phyloP scores from a whole-genome alignment of 129 eudicot genomes.

The Pittosporum tobira region DNA sequence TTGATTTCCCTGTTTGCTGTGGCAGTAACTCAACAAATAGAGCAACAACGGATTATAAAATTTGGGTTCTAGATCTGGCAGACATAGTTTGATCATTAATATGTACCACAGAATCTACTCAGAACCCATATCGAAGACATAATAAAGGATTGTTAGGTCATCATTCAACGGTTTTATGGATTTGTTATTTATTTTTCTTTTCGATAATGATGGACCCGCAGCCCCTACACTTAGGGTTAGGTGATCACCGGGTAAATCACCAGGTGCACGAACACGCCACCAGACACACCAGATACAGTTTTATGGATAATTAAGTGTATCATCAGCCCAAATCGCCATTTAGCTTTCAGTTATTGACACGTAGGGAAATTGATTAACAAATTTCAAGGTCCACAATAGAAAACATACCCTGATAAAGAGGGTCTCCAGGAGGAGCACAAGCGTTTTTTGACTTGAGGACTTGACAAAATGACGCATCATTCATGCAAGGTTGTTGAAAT shows the following conservation, averaged over 20 bases:
- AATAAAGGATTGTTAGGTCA: neutral
- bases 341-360: neutral
- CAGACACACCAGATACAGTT: too few species aligned
- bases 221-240: too few species aligned
- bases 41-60: neutral
- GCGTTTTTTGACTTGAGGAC: slow-evolving; percentile 18
- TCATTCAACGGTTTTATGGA: neutral
- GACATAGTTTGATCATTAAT: too few species aligned
- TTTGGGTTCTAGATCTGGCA: too few species aligned
- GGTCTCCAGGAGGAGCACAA: slow-evolving; percentile 13
- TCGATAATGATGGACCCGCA: too few species aligned
- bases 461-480: slow-evolving; percentile 34
- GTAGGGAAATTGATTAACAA: neutral
- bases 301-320: too few species aligned
- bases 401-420: slow-evolving; percentile 25
- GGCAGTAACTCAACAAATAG: neutral
- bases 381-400: neutral
- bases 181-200: too few species aligned
- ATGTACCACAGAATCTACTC: too few species aligned
- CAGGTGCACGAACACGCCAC: too few species aligned
- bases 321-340: neutral
- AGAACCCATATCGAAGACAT: neutral
- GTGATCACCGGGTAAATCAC: too few species aligned
- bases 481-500: slow-evolving; percentile 44
- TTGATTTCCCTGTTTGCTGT: neutral